phyloP scores from a whole-genome alignment of 208 protist species.

The Crithidia sp. region DNA sequence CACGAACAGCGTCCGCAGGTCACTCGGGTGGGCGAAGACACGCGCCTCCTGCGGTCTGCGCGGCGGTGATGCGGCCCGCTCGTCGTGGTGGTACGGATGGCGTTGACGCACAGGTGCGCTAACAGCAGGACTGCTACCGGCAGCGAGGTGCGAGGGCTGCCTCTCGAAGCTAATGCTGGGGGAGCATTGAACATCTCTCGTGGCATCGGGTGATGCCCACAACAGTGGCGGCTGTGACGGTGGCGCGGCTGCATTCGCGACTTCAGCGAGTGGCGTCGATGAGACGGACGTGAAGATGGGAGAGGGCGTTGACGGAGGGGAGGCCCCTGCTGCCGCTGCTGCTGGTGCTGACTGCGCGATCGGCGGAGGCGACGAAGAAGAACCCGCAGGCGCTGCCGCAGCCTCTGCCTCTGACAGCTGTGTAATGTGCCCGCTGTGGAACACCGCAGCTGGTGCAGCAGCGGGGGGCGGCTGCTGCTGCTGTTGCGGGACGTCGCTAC shows the following conservation, averaged over 20 bases:
- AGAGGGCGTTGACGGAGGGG: not conserved
- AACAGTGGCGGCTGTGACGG: not conserved
- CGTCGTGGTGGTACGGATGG: not conserved
- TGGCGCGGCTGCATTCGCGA: not conserved
- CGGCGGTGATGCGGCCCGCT: not conserved
- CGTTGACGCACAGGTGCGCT: no score
- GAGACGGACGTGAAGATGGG: slow-evolving; percentile 24
- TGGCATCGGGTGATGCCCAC: not conserved
- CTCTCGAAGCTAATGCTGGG: slow-evolving; percentile 8
- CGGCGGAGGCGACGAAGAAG: no score
- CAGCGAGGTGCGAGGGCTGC: not conserved
- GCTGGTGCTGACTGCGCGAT: no score
- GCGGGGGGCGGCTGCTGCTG: no score
- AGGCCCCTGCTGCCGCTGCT: no score
- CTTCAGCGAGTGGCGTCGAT: not conserved
- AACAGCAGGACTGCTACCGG: no score
- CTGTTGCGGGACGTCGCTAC: no score
- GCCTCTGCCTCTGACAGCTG: no score
- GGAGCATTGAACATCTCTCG: not conserved
- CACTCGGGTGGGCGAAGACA: not conserved
- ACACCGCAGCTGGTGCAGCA: no score
- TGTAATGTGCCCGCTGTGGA: no score
- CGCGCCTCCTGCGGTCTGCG: not conserved
- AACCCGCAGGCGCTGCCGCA: no score
- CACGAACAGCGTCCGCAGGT: slow-evolving; percentile 15